Evolutionary conservation across 331 rosid genomes (phyloP).

Genomic region (Stylosanthes scabra): DNA sequence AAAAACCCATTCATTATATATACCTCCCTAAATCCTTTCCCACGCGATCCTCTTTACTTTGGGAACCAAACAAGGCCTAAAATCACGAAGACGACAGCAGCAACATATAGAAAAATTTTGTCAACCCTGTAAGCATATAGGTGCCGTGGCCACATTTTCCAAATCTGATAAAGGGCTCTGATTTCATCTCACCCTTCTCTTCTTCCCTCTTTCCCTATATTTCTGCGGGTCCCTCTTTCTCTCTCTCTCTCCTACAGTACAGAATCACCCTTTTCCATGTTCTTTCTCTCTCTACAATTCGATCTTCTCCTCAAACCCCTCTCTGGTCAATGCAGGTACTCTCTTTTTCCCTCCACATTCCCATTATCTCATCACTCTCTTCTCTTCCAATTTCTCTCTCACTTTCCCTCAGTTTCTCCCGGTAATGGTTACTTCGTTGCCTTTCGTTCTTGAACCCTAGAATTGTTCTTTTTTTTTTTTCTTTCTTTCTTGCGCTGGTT

Average conservation of each 20-base stretch:
- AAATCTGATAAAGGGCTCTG: slow-evolving; percentile 13
- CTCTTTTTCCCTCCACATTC: slow-evolving; percentile 5
- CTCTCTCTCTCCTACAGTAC: slow-evolving; percentile 26
- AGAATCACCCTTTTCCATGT: not conserved
- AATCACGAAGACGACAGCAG: too few relatives aligned
- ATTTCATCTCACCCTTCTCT: not conserved
- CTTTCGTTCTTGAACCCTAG: slow-evolving; percentile 59
- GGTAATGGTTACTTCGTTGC: not conserved
- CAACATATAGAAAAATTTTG: not conserved
- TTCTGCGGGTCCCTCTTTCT: slow-evolving; percentile 34
- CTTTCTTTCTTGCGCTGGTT: not conserved
- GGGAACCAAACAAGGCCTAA: too few relatives aligned
- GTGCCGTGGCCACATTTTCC: not conserved
- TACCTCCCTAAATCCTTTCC: too few relatives aligned
- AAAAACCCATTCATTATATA: too few relatives aligned
- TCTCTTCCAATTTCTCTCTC: slow-evolving; percentile 7
- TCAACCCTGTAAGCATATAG: not conserved
- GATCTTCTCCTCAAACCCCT: slow-evolving; percentile 17
- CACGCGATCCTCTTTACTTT: too few relatives aligned
- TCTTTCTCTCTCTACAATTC: slow-evolving; percentile 30
- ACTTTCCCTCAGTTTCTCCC: slow-evolving; percentile 8
- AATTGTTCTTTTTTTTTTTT: not conserved
- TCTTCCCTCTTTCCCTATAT: not conserved
- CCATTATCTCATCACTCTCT: slow-evolving; percentile 19
- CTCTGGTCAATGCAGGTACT: slow-evolving; percentile 46